These are phyloP conservation scores for Penstemon eatonii DNA, from an alignment of 257 asterid species.

Conservation along the genomic window DNA sequence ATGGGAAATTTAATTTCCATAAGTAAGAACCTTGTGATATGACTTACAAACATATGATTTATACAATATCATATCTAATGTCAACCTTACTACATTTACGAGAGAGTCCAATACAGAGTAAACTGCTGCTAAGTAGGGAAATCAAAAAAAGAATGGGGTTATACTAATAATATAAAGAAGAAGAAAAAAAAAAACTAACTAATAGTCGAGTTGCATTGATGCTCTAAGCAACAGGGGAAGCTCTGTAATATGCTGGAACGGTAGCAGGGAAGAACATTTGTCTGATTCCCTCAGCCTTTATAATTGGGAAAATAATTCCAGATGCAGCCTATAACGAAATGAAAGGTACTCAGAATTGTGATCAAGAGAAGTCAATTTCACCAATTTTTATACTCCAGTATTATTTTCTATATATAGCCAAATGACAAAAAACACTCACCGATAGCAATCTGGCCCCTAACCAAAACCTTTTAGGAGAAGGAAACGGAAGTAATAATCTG, in stretches of 20 bases:
- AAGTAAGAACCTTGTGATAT: neutral
- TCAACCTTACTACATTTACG: slow-evolving; percentile 3
- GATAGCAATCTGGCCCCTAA: slow-evolving; percentile 55
- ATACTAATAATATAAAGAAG: neutral
- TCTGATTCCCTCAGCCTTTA: slow-evolving; percentile 67
- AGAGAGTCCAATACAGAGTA: slow-evolving; percentile 2
- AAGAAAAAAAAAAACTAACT: slow-evolving; percentile 10
- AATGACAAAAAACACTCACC: slow-evolving; percentile 36
- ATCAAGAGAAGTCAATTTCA: neutral
- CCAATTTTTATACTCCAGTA: neutral
- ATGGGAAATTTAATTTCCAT: slow-evolving; percentile 7
- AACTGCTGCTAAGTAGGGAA: neutral
- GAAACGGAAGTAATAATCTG: slow-evolving; percentile 62
- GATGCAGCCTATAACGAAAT: slow-evolving; percentile 53
- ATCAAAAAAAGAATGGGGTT: neutral
- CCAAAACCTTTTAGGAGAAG: slow-evolving; percentile 59
- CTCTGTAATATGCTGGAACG: slow-evolving; percentile 73
- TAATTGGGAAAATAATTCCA: slow-evolving; percentile 70
- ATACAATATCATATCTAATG: slow-evolving; percentile 16
- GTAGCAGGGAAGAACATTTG: slow-evolving; percentile 83
- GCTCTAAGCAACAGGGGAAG: slow-evolving; percentile 39
- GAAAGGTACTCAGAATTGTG: neutral
- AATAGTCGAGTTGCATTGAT: slow-evolving; percentile 14
- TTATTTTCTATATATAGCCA: neutral
- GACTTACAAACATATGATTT: neutral